Evolutionary conservation across 2,329 filamentous ascomycete genomes (phyloP), one percentile per base, ranked within the genome.

Genomic region (Beauveria asiatica): DNA sequence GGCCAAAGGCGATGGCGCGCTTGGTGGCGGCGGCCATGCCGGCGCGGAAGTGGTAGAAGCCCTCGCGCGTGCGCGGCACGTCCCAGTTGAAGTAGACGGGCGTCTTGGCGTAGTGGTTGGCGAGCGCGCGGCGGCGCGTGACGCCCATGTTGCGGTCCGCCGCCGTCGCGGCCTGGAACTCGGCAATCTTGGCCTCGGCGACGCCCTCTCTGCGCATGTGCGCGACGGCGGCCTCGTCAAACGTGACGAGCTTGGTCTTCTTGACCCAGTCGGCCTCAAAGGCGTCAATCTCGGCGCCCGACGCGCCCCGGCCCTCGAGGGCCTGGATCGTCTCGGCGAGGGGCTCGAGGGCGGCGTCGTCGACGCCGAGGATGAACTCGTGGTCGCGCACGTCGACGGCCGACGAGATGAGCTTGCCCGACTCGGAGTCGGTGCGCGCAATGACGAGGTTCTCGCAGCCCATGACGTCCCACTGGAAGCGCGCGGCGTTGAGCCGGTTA

Each of bases 381-480:
- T 99, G 94, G 70, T 99, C 94, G 61, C 94, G 88, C 6, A 92
- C 88, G 70, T 99, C 94, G 64, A 99, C 89, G 16, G 92, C 90
- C 62, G 89, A 96, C 61, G 89, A 95, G 59, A 99, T 81, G 23
- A 99, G 82, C 72, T 87, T 92, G 50, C 93, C 94, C 63, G 90
- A 96, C 75, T 97, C 94, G 0, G 92, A 95, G 73, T 99, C 94
- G 1, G 94, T 97, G 61, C 94, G 87, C 3, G 94, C 94, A 70
- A 99, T 94, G 46, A 97, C 85, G 4, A 97, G 81, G 72, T 96
- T 97, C 77, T 99, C 94, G 57, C 85, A 87, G 51, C 93, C 94
- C 93, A 99, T 97, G 67, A 97, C 81, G 69, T 99, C 94, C 93
- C 93, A 99, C 71, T 99, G 94, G 77, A 96, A 97, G 62, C 94